These are phyloP conservation scores for Colletotrichum lentis DNA, from an alignment of 2,329 filamentous ascomycete species.

Conservation along the genomic window DNA sequence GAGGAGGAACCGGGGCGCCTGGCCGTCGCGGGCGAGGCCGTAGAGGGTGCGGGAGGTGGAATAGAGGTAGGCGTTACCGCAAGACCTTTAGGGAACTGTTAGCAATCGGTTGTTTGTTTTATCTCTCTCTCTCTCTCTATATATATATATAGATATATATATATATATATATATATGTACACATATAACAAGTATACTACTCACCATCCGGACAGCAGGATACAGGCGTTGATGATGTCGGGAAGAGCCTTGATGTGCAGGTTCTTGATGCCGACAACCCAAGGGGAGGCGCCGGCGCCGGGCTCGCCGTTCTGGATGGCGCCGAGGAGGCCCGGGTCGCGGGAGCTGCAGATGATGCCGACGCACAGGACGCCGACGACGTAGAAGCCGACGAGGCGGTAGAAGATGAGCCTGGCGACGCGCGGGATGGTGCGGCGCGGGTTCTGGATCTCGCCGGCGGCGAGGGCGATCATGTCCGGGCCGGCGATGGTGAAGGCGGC, in stretches of 20 bases:
- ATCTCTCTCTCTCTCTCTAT: too few species aligned
- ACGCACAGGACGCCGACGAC: slow-evolving; percentile 70
- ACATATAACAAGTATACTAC: too few species aligned
- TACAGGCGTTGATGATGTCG: slow-evolving; percentile 64
- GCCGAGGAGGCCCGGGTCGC: slow-evolving; percentile 61
- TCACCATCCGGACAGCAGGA: slow-evolving; percentile 42
- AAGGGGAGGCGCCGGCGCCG: slow-evolving; percentile 60
- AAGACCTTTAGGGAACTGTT: slow-evolving; percentile 44
- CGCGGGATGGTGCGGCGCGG: slow-evolving; percentile 71
- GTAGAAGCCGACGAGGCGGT: slow-evolving; percentile 75
- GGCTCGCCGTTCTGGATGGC: slow-evolving; percentile 63
- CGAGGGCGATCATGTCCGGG: slow-evolving; percentile 70
- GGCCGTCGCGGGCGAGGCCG: slow-evolving; percentile 59
- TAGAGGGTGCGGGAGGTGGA: slow-evolving; percentile 60
- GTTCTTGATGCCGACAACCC: slow-evolving; percentile 63
- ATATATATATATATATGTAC: background rate
- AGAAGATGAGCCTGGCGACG: slow-evolving; percentile 78
- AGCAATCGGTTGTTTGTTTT: too few species aligned
- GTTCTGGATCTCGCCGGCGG: slow-evolving; percentile 68
- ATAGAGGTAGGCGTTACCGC: slow-evolving; percentile 62
- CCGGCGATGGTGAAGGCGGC: slow-evolving; percentile 74
- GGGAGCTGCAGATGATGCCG: slow-evolving; percentile 66
- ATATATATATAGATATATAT: too few species aligned
- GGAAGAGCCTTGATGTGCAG: slow-evolving; percentile 61
- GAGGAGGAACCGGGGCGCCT: slow-evolving; percentile 54